phyloP scores from a whole-genome alignment of 108 stramenopile genomes.

The Asterionellopsis glacialis region DNA sequence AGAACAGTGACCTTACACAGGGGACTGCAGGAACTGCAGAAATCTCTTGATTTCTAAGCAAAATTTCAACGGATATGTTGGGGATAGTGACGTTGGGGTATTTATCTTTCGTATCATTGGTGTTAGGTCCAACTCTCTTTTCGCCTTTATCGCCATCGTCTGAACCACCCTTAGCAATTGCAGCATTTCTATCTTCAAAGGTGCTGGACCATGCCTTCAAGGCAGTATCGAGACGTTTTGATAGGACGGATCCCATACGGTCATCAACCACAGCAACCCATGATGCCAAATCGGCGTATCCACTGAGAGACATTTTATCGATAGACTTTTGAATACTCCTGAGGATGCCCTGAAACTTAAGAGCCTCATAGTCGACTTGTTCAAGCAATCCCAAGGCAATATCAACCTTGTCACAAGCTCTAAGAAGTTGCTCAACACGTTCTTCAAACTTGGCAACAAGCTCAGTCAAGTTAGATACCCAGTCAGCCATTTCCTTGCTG shows the following conservation, averaged over 20 bases:
- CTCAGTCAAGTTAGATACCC: constrained; percentile 84
- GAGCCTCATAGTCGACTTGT: constrained; percentile 54
- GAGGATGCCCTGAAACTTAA: constrained; percentile 54
- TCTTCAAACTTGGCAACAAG: constrained; percentile 81
- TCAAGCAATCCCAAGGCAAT: constrained; percentile 39
- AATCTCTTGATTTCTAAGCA: constrained; percentile 83
- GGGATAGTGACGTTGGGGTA: constrained; percentile 23
- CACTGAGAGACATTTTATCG: constrained; percentile 85
- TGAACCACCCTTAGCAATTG: constrained; percentile 11
- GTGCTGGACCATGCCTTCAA: constrained; percentile 61
- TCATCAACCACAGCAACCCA: constrained; percentile 72
- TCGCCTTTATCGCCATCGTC: constrained; percentile 4
- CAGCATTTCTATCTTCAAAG: constrained; percentile 19
- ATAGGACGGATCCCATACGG: constrained; percentile 58
- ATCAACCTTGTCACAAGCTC: constrained; percentile 68
- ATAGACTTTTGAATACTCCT: constrained; percentile 85
- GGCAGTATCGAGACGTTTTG: constrained; percentile 58
- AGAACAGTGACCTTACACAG: constrained; percentile 53
- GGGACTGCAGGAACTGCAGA: constrained; percentile 73
- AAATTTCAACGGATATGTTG: constrained; percentile 64
- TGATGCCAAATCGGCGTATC: constrained; percentile 62
- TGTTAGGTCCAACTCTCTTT: background rate
- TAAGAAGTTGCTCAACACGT: constrained; percentile 71
- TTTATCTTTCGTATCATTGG: constrained; percentile 1
- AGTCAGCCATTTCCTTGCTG: constrained; percentile 63